Evolutionary conservation across 139 green algal genomes (phyloP).

Genomic region (Chlorella sp.): DNA sequence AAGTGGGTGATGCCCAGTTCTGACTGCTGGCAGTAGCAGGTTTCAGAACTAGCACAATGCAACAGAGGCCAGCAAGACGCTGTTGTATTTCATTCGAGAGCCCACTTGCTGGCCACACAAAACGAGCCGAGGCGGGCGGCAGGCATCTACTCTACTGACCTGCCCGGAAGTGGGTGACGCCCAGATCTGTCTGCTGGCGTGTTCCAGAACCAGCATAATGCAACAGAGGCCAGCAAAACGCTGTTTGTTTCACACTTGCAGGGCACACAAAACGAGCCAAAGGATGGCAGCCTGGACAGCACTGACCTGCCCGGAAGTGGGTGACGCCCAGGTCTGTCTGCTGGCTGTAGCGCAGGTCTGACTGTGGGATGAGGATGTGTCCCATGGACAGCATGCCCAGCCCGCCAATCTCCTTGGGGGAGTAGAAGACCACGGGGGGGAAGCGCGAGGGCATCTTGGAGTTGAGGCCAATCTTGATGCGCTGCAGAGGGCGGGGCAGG

Average conservation of each 20-base stretch:
- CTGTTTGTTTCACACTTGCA: no score
- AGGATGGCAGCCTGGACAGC: not conserved
- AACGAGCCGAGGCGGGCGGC: no score
- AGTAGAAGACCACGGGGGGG: slow-evolving; percentile 98
- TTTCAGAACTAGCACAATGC: no score
- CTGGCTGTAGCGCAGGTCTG: slow-evolving; percentile 73
- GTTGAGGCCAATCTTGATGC: slow-evolving; percentile 98
- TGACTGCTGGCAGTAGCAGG: slow-evolving; percentile 54
- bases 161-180: no score
- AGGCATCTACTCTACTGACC: slow-evolving; percentile 5
- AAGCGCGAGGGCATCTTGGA: slow-evolving; percentile 98
- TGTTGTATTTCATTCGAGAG: no score
- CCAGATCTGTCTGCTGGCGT: not conserved
- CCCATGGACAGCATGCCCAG: slow-evolving; percentile 99
- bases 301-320: slow-evolving; percentile 90
- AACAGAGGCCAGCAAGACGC: no score
- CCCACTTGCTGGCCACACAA: no score
- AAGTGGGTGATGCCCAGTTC: no score
- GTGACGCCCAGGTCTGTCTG: slow-evolving; percentile 98
- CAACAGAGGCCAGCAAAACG: no score
- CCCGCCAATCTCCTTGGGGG: slow-evolving; percentile 98
- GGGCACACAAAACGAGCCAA: no score
- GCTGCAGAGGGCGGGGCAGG: slow-evolving; percentile 43
- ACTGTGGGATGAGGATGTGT: slow-evolving; percentile 98
- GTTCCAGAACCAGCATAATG: no score